Base-by-base conservation (phyloP, 805 yeast species). In the Kodamaea hsintzibuensis region DNA sequence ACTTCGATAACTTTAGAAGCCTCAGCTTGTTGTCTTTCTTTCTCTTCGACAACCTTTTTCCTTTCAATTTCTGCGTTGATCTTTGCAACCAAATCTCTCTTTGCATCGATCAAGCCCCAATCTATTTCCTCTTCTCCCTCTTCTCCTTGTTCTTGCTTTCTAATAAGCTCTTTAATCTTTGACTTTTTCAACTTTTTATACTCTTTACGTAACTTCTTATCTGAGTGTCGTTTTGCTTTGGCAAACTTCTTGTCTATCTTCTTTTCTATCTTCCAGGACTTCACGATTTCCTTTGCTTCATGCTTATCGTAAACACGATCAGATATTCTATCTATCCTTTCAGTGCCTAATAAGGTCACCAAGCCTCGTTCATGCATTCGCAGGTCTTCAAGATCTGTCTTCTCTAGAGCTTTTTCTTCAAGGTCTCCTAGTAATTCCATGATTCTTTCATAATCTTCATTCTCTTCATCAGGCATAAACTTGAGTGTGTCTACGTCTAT, bases 331-430 rank as follows among this genome's bases (percentile, higher is more conserved):
- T 50, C 43, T 6, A 25, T 47, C 6, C 43, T 48, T 4, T 25
- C 40, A n/a, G 44, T 43, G n/a, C 52, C 40, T 10, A 58, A 16
- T 16, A 40, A 37, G 1, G 59, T 56, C 33, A 44, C 46, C 43
- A 58, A 51, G 3, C 58, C 61, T 9, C 57, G 47, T 33, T 58
- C 61, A 47, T 58, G 50, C 47, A 58, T 51, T n/a, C 51, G 46
- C 44, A 58, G 55, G 12, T 51, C 55, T 17, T 42, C 22, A 14
- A 37, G 14, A 33, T 58, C 60, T 1, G 22, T 40, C 27, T 42
- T 39, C n/a, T 58, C 61, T 4, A 59, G 42, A 7, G 16, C n/a
- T 13, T 40, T 25, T 17, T 49, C 56, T 37, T 52, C 55, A 40
- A 16, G 25, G 12, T 40, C 44, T 40, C 44, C 44, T 17, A 40